Conservation (phyloP, 2,329 filamentous ascomycete species). For the Exophiala sideris region DNA sequence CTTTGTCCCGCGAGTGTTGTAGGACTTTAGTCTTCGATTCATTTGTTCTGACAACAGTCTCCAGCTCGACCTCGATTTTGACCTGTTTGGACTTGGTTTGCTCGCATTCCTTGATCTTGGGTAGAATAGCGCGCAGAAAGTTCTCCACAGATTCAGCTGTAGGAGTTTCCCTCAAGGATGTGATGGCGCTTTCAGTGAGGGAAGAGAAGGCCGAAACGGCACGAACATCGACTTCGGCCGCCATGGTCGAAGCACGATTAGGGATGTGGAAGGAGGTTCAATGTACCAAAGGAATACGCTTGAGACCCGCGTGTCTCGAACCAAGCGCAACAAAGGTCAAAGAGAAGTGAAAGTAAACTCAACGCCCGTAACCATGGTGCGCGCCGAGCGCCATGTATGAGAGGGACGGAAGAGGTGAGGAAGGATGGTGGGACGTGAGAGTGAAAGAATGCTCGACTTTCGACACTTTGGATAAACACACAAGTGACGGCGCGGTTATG, state of each 20-base stretch:
- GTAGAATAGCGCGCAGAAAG: slow-evolving; percentile 70
- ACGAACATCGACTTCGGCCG: slow-evolving; percentile 55
- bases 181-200: slow-evolving; percentile 55
- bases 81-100: slow-evolving; percentile 82
- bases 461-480: not conserved
- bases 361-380: slow-evolving; percentile 16
- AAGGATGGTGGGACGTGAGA: not conserved
- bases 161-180: slow-evolving; percentile 54
- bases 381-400: slow-evolving; percentile 3
- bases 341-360: slow-evolving; percentile 5
- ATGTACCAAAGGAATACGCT: not conserved
- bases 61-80: slow-evolving; percentile 84
- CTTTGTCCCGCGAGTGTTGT: slow-evolving; percentile 77
- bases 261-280: not conserved
- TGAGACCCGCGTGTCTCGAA: slow-evolving; percentile 6
- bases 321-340: slow-evolving; percentile 10
- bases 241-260: slow-evolving; percentile 43
- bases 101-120: slow-evolving; percentile 79
- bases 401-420: slow-evolving; percentile 7
- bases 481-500: slow-evolving; percentile 11
- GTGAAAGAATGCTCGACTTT: slow-evolving; percentile 1
- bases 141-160: slow-evolving; percentile 74
- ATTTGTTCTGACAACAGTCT: slow-evolving; percentile 78
- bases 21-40: slow-evolving; percentile 79
- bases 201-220: slow-evolving; percentile 59